Evolutionary conservation across 768 basidiomycete genomes (phyloP), one percentile per base, ranked within the genome.

Genomic region (Tricholoma flavovirens): DNA sequence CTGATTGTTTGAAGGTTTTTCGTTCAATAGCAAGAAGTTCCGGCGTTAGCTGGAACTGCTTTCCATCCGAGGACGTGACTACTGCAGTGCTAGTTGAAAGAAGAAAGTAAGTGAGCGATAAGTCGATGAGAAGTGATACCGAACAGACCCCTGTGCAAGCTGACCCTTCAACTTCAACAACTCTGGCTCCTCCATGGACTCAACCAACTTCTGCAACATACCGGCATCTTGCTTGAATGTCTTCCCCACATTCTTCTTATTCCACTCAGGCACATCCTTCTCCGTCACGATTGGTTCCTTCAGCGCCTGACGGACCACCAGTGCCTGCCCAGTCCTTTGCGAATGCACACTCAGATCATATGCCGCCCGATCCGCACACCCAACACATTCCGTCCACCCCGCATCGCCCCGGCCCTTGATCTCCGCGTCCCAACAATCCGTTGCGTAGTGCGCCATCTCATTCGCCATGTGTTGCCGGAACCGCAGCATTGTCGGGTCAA

Each of bases 361-460:
- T 50, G 97, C 96, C 1, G 94, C 92, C 48, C 97, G 88, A 72
- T 99, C 97, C 33, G 97, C 97, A 73, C 97, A 99, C 8, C 97
- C 97, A 54, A 98, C 95, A 70, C 97, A 99, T 75, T 99, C 97
- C 53, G 93, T 96, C 97, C 97, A 99, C 59, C 87, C 87, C 42
- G 72, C 78, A 49, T 91, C 89, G 53, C 91, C 93, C 59, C 93
- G 82, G 14, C 46, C 46, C n/a, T 49, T 49, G 61, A 98, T 98
- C 76, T 99, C 97, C 42, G 95, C 97, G 68, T 99, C 97, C 97
- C 97, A 99, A 72, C 97, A 99, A 73, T 98, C 96, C 36, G 93
- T 83, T 54, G 97, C 96, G 70, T 99, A 99, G 71, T 98, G 97
- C 1, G 97, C 97, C 96, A 98, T 98, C 77, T 98, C 97, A 73